Base-by-base conservation (phyloP, 1,284 basidiomycete species). In the Somion occarium region DNA sequence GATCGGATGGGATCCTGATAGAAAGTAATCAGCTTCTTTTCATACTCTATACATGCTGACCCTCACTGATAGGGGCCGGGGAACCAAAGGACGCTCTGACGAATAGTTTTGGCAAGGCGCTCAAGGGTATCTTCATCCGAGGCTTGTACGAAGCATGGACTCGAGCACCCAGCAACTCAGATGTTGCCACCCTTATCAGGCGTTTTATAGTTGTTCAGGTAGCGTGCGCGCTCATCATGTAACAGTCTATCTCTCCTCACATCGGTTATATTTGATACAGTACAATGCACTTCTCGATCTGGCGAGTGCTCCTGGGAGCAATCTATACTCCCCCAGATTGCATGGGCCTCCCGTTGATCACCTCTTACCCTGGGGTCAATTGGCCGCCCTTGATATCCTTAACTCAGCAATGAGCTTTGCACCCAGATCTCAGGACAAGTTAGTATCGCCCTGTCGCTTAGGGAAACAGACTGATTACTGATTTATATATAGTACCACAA, bases 311-410 rank as follows among this genome's bases (percentile, higher is more conserved):
- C 23, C 41, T 3, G 38, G 38, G 3, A 23, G 22, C 2, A 41
- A 49, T 27, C 5, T 20, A 5, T 53, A 50, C 37, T 53, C 52
- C 2, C 20, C 47, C 11, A 22, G 18, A 3, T 53, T 48, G 52
- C 11, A 20, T 22, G 52, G 52, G 3, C 52, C 52, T n/a, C 42
- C 52, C 18, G 48, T 46, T 7, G 15, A 27, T 12, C 15, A 24
- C 2, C 20, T 49, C 4, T 19, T 26, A 11, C 52, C 52, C 7
- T 50, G 48, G 48, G 52, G 52, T 12, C 52, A 53, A 38, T 39
- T 53, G 3, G 52, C 52, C 30, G 52, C 52, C 2, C 15, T 53
- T n/a, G 52, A 53, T 43, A 27, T 34, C 4, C 46, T 53, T 26
- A 53, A 53, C 27, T 20, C 52, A 18, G 47, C 52, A 3, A 12